Conservation (phyloP, 192 early-diverging fungal genomes). For the Coemansia sp. region DNA sequence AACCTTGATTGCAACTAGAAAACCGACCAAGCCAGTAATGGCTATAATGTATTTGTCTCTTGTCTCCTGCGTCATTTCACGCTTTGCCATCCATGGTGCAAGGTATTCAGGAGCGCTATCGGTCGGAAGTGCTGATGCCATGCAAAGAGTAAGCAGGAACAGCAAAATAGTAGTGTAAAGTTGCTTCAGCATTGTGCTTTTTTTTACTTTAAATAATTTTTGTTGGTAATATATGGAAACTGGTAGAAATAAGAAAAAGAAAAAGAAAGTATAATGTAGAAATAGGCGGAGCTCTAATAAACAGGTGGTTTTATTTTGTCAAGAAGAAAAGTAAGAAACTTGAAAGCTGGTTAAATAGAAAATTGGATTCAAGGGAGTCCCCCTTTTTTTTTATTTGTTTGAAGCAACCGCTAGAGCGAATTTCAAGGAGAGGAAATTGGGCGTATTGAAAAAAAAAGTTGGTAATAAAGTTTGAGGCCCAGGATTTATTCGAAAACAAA, state of each 20-base stretch:
- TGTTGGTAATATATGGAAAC: neutral
- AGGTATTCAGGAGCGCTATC: neutral
- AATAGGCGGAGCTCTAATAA: no score
- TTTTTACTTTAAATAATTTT: no score
- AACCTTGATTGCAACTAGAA: conserved; percentile 8
- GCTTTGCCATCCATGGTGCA: neutral
- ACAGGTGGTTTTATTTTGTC: neutral
- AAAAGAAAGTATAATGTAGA: neutral
- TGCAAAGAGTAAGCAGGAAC: neutral
- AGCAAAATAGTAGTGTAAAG: neutral
- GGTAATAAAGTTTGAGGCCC: neutral
- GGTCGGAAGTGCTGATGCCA: neutral
- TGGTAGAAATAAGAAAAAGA: neutral
- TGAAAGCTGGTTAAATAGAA: neutral
- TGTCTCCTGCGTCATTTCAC: conserved; percentile 5
- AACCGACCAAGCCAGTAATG: conserved; percentile 8
- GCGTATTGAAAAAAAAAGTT: neutral
- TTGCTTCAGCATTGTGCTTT: neutral
- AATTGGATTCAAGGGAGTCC: no score
- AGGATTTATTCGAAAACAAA: neutral
- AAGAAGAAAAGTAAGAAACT: neutral
- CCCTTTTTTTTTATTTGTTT: no score
- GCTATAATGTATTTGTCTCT: conserved; percentile 7
- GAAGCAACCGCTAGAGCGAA: no score
- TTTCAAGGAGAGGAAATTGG: no score